Evolutionary conservation across 2,329 filamentous ascomycete genomes (phyloP), one percentile per base, ranked within the genome.

Genomic region (Penicillium nordicum): DNA sequence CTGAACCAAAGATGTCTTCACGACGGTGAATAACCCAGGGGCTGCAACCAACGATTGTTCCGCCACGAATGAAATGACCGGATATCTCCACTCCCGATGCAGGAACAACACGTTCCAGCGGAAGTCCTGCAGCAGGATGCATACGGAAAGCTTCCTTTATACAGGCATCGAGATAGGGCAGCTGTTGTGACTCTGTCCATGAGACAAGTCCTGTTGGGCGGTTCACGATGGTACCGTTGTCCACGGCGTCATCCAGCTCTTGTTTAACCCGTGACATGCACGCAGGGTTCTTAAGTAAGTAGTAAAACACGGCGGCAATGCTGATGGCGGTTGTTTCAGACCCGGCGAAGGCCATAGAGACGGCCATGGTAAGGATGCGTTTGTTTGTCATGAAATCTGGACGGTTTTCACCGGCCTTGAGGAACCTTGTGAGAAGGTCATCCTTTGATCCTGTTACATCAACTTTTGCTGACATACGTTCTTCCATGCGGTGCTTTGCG

Each of bases 261-360:
- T 38, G n/a, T n/a, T 3, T 27, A 14, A 49, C 7, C n/a, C 25
- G 23, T 11, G 4, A 29, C 34, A 49, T 38, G 34, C 34, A 38
- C 23, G 27, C 12, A 0, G 86, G 85, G 64, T 85, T 83, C 66
- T 86, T 86, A 36, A 92, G 78, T 4, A 92, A 74, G 70, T 85
- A 86, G 73, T 92, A 92, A 66, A 93, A 89, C 0, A 92, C 82
- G 7, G 85, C 81, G 6, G 83, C 83, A 0, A 92, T 79, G 7
- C 83, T 85, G 67, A 92, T 92, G 38, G 88, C 89, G 0, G 89
- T 93, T 0, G 89, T 93, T 72, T 94, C 90, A 2, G 84, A 88
- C 4, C 89, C 89, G 0, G 90, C 90, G 88, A 83, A 67, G 11
- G 64, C 63, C 59, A 70, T 69, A 23, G 68, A 67, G 3, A 63